Evolutionary conservation across 306 rosid species (phyloP).

Genomic region (Pyrus betulifolia): DNA sequence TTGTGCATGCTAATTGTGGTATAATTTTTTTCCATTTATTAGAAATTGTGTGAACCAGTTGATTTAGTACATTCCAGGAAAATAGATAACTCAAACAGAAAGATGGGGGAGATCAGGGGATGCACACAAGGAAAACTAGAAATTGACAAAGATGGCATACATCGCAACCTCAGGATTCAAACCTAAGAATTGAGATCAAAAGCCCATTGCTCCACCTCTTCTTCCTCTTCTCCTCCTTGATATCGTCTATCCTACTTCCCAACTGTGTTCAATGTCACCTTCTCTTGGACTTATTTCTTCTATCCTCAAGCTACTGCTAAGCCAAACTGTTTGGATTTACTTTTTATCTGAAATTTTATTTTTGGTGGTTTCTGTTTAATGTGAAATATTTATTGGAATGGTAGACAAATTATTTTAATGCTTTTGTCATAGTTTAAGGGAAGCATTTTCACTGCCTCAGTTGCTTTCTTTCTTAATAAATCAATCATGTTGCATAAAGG

Average conservation of each 20-base stretch:
- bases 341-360: neutral
- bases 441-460: neutral
- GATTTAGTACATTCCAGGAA: neutral
- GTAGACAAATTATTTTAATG: neutral
- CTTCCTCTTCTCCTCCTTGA: neutral
- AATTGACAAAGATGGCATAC: neutral
- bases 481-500: neutral
- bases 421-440: neutral
- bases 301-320: neutral
- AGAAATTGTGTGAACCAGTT: neutral
- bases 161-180: neutral
- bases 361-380: neutral
- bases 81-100: neutral
- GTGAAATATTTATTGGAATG: neutral
- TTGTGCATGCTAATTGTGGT: neutral
- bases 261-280: neutral
- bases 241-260: neutral
- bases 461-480: neutral
- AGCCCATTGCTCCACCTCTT: neutral
- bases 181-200: neutral
- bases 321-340: neutral
- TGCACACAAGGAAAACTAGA: neutral
- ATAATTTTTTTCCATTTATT: neutral
- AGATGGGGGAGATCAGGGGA: neutral
- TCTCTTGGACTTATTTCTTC: neutral